Evolutionary conservation across 73 alveolate genomes (phyloP).

Genomic region (Durusdinium trenchii): DNA sequence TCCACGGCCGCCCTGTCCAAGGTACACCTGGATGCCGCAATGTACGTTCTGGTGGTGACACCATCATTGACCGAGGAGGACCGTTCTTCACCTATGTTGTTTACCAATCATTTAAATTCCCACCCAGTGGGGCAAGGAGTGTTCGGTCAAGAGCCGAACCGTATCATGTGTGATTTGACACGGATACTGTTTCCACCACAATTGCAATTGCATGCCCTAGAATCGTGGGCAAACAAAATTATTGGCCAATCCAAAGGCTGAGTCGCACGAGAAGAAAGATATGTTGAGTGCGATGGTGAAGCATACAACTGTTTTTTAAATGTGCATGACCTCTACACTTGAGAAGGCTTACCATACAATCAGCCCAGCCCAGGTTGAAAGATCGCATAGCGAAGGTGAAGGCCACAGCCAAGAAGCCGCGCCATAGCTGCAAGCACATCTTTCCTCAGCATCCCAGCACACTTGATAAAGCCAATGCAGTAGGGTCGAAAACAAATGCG

Average conservation of each 20-base stretch:
- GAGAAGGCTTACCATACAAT: background rate
- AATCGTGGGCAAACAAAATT: too few relatives aligned
- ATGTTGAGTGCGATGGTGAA: background rate
- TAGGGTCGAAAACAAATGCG: too few relatives aligned
- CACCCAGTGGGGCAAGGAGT: background rate
- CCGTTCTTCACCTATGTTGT: constrained; percentile 7
- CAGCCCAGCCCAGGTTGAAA: background rate
- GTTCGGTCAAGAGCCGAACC: background rate
- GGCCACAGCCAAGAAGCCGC: background rate
- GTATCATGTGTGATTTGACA: background rate
- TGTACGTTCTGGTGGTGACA: background rate
- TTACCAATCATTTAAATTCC: constrained; percentile 1
- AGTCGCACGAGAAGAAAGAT: background rate
- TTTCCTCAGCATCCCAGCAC: background rate
- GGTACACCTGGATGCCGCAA: constrained; percentile 18
- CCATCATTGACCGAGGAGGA: background rate
- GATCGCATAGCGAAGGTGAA: background rate
- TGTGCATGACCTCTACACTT: too few relatives aligned
- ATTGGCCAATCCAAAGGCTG: too few relatives aligned
- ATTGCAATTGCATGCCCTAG: background rate
- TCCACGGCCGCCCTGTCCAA: too few relatives aligned
- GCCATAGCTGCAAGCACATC: background rate
- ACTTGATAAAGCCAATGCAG: too few relatives aligned
- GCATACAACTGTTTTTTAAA: background rate
- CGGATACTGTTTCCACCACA: background rate